Evolutionary conservation across 352 stramenopile genomes (phyloP).

Genomic region (Phytophthora brassicae): DNA sequence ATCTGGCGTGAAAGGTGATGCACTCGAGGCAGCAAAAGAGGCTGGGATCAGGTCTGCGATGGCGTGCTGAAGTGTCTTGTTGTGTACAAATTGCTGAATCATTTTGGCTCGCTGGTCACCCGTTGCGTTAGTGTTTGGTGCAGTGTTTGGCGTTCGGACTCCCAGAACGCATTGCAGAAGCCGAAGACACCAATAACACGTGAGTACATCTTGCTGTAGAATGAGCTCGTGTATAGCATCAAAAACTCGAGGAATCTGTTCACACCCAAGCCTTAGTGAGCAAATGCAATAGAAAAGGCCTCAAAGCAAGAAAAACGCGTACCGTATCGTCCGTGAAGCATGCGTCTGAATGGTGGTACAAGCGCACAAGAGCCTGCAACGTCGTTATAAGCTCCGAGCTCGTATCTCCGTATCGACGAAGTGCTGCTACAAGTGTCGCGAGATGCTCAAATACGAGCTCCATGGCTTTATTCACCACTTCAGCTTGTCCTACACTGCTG

Average conservation of each 20-base stretch:
- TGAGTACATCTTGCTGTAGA: conserved; percentile 57
- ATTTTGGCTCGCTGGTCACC: conserved; percentile 52
- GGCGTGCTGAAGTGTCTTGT: conserved; percentile 44
- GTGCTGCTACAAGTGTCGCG: conserved; percentile 32
- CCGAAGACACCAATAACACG: conserved; percentile 68
- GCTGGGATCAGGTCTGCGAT: conserved; percentile 62
- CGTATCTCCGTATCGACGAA: conserved; percentile 39
- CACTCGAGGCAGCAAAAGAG: conserved; percentile 39
- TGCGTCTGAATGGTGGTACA: conserved; percentile 47
- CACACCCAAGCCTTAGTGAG: conserved; percentile 11
- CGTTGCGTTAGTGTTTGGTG: conserved; percentile 21
- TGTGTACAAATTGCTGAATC: conserved; percentile 59
- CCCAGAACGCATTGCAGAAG: conserved; percentile 68
- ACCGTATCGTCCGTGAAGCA: conserved; percentile 47
- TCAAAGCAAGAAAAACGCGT: neutral
- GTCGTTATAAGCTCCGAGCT: conserved; percentile 46
- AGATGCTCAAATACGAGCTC: conserved; percentile 55
- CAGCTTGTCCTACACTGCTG: conserved; percentile 31
- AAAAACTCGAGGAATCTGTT: conserved; percentile 50
- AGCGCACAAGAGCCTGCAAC: conserved; percentile 52
- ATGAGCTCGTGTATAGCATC: conserved; percentile 62
- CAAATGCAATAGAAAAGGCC: neutral
- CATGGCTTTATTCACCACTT: conserved; percentile 47
- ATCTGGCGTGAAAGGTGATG: conserved; percentile 11
- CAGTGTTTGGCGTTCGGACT: conserved; percentile 29